Base-by-base conservation (phyloP, 108 stramenopile genomes). In the Fragilariopsis cylindrus region DNA sequence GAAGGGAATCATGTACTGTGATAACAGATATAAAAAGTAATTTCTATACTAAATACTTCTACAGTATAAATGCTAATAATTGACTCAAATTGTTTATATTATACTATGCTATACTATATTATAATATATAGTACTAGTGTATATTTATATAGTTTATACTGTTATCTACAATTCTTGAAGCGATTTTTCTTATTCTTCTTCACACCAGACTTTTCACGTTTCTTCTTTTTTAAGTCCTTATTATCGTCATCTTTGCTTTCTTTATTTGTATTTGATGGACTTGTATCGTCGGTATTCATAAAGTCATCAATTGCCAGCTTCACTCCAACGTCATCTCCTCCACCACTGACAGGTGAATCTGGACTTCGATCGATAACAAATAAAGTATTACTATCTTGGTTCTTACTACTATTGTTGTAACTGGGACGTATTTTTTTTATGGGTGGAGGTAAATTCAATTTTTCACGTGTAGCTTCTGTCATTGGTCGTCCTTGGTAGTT, bases 401-500 rank as follows among this genome's bases (percentile, higher is more conserved):
- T 64, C 4, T 9, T 53, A 21, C 55, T 16, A 67, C 30, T 46
- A 0, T 40, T 58, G 57, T 54, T 43, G 55, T 5, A 12, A 52
- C 60, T 45, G n/a, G 13, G 48, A 42, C 43, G 48, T 74, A 44
- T 49, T 4, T 18, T 40, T n/a, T n/a, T n/a, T 56, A 19, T 74
- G 16, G 73, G 54, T 58, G 71, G 45, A 3, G 84, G 81, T 7
- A 82, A 57, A 16, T 79, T 80, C 64, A 91, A 57, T 68, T 82
- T 85, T 13, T 75, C 72, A 41, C 81, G 81, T 9, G 92, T 93
- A 55, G n/a, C n/a, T n/a, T n/a, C n/a, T n/a, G n/a, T n/a, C n/a
- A n/a, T n/a, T n/a, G n/a, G n/a, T n/a, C n/a, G n/a, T n/a, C n/a
- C n/a, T n/a, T n/a, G n/a, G n/a, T n/a, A n/a, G n/a, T n/a, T n/a